phyloP scores from a whole-genome alignment of 495 filamentous ascomycete genomes.

The Hypoxylon crocopeplum region DNA sequence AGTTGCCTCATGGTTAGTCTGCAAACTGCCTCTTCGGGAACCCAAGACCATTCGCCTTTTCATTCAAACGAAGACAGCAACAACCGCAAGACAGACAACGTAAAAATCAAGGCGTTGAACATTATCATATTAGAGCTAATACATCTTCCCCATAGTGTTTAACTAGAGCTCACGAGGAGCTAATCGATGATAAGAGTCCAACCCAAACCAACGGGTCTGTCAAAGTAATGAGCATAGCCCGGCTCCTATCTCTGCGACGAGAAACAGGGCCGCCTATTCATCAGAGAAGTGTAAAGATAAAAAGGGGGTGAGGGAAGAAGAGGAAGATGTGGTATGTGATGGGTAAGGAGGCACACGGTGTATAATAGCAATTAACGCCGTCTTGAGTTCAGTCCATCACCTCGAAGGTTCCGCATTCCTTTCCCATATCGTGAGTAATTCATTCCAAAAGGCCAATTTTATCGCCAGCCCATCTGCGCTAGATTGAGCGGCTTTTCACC shows the following conservation, averaged over 20 bases:
- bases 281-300: conserved; percentile 7
- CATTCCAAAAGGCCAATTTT: conserved; percentile 8
- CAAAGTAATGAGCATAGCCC: conserved; percentile 3
- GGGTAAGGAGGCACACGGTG: not conserved
- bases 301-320: conserved; percentile 15
- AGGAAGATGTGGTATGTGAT: conserved; percentile 1
- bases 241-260: not conserved
- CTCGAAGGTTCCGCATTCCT: conserved; percentile 13
- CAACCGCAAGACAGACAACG: too few relatives aligned
- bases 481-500: conserved; percentile 10
- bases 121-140: too few relatives aligned
- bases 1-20: too few relatives aligned
- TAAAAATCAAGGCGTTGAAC: too few relatives aligned
- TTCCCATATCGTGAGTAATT: conserved; percentile 22
- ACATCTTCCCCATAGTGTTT: too few relatives aligned
- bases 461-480: conserved; percentile 20
- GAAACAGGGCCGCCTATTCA: not conserved
- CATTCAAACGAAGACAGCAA: too few relatives aligned
- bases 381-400: conserved; percentile 2
- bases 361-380: conserved; percentile 25
- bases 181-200: too few relatives aligned
- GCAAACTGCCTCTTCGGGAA: too few relatives aligned
- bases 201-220: too few relatives aligned
- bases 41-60: too few relatives aligned
- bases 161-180: too few relatives aligned